Conservation (phyloP, 2,329 filamentous ascomycete genomes). For the Aspergillus floridensis region DNA sequence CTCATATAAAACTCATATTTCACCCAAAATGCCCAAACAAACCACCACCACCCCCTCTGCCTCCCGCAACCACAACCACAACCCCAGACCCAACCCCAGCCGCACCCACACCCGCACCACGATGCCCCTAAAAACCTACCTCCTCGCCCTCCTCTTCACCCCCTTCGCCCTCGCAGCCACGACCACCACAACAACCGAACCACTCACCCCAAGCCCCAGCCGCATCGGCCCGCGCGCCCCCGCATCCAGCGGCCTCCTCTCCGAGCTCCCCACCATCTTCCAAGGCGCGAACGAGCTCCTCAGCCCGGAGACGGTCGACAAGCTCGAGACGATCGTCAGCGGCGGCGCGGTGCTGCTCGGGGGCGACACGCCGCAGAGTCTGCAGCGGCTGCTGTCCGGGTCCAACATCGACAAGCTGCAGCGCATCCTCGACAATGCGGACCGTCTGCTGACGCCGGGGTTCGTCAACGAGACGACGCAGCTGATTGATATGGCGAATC, state of each 20-base stretch:
- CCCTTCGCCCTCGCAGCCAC: conserved; percentile 15
- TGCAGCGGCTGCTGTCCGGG: conserved; percentile 25
- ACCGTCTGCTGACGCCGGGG: conserved; percentile 24
- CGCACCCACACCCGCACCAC: not conserved
- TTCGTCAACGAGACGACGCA: conserved; percentile 32
- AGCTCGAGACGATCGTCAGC: conserved; percentile 26
- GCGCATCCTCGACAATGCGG: conserved; percentile 27
- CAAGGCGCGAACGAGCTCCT: conserved; percentile 28
- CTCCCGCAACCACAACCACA: not conserved
- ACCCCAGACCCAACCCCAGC: not conserved
- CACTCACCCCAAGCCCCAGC: conserved; percentile 13
- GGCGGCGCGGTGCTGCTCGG: conserved; percentile 31
- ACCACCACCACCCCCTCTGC: not conserved
- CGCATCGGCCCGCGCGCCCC: conserved; percentile 25
- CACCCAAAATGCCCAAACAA: not conserved
- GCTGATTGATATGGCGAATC: conserved; percentile 33
- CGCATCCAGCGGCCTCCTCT: conserved; percentile 19
- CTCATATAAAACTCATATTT: too few relatives aligned
- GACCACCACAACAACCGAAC: conserved; percentile 9
- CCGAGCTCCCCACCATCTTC: conserved; percentile 27
- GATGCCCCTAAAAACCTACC: conserved; percentile 23
- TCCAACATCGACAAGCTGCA: conserved; percentile 25
- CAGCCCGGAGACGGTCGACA: conserved; percentile 23
- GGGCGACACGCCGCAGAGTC: conserved; percentile 28
- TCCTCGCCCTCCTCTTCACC: conserved; percentile 15